Conservation (phyloP, 805 yeast species). For the Sugiyamaella boreocaroliniensis region DNA sequence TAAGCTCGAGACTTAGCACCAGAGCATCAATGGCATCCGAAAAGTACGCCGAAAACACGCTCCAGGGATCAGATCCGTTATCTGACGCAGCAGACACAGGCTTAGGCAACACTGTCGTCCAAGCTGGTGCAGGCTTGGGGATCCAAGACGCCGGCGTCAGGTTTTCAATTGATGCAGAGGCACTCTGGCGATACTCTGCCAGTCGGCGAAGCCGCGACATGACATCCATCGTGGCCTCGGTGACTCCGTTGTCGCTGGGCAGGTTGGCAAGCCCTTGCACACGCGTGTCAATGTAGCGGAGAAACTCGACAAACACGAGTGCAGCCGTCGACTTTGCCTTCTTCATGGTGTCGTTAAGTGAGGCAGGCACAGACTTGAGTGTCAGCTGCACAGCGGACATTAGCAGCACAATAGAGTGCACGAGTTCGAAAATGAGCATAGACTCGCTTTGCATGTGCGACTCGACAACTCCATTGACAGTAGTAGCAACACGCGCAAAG, state of each 20-base stretch:
- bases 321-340: slow-evolving; percentile 23
- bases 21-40: slow-evolving; percentile 77
- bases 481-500: slow-evolving; percentile 35
- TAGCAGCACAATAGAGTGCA: slow-evolving; percentile 41
- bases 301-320: slow-evolving; percentile 47
- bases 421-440: slow-evolving; percentile 50
- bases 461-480: slow-evolving; percentile 37
- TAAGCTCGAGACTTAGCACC: slow-evolving; percentile 55
- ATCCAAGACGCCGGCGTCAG: slow-evolving; percentile 64
- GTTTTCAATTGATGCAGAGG: slow-evolving; percentile 42
- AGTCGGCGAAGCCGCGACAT: slow-evolving; percentile 61
- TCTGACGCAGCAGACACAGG: slow-evolving; percentile 40
- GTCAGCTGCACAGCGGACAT: slow-evolving; percentile 29
- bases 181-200: slow-evolving; percentile 53
- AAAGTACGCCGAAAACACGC: slow-evolving; percentile 50
- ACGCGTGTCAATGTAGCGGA: slow-evolving; percentile 48
- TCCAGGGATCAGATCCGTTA: slow-evolving; percentile 32
- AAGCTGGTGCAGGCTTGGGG: slow-evolving; percentile 49
- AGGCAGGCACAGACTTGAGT: slow-evolving; percentile 19
- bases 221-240: slow-evolving; percentile 65
- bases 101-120: slow-evolving; percentile 45
- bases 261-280: slow-evolving; percentile 41
- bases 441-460: slow-evolving; percentile 43
- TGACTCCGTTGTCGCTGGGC: slow-evolving; percentile 63
- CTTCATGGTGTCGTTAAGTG: slow-evolving; percentile 17